These are phyloP conservation scores for Chrysosphaeria jannelii DNA, from an alignment of 2,329 filamentous ascomycete species.

Conservation along the genomic window DNA sequence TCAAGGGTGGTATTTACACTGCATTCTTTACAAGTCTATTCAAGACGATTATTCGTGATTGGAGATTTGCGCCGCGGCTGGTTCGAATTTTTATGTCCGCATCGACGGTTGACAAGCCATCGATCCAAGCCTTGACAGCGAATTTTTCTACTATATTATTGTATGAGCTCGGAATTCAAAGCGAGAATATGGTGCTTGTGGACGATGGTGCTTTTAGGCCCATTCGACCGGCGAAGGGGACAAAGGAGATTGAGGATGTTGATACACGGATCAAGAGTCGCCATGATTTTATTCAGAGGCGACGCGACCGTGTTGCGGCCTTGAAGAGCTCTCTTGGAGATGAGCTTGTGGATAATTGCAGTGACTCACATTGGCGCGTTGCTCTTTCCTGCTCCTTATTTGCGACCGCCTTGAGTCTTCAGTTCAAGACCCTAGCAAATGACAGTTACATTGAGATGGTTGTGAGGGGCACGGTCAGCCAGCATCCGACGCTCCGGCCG, in stretches of 20 bases:
- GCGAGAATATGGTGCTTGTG: conserved; percentile 64
- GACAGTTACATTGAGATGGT: conserved; percentile 60
- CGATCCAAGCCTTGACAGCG: conserved; percentile 67
- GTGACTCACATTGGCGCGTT: conserved; percentile 83
- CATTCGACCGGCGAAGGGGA: conserved; percentile 26
- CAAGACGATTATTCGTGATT: conserved; percentile 69
- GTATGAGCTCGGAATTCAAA: too few relatives aligned
- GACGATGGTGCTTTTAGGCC: conserved; percentile 38
- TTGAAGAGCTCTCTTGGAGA: conserved; percentile 57
- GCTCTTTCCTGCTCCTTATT: conserved; percentile 72
- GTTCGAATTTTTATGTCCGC: conserved; percentile 76
- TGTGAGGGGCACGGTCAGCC: conserved; percentile 56
- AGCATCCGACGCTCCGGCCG: conserved; percentile 58
- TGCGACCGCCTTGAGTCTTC: conserved; percentile 63
- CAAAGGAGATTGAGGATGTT: conserved; percentile 20
- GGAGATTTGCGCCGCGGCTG: conserved; percentile 77
- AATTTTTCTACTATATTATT: too few relatives aligned
- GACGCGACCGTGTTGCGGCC: conserved; percentile 47
- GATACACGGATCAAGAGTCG: conserved; percentile 29
- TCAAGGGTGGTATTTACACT: conserved; percentile 85
- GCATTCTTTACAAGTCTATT: conserved; percentile 66
- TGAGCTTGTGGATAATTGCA: conserved; percentile 51
- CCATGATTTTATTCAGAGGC: conserved; percentile 41
- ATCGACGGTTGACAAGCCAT: conserved; percentile 71
- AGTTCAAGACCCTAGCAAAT: conserved; percentile 71